phyloP scores from a whole-genome alignment of 2,329 filamentous ascomycete species.

The Penicillium sp. region DNA sequence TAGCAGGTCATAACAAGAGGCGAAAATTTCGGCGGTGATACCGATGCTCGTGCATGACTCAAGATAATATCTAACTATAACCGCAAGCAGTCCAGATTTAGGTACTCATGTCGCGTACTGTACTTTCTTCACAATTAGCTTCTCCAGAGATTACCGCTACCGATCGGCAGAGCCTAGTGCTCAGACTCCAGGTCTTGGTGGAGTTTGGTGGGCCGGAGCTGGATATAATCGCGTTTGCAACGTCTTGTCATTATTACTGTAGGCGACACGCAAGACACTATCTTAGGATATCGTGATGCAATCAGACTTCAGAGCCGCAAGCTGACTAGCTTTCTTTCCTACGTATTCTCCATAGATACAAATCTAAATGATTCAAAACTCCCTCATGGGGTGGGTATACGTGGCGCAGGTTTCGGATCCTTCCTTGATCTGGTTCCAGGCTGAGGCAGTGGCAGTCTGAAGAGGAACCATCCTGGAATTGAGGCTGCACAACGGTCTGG shows the following conservation, averaged over 20 bases:
- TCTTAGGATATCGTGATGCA: too few species aligned
- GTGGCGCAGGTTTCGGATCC: conserved; percentile 3
- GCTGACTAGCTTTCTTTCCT: too few species aligned
- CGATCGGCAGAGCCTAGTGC: conserved; percentile 10
- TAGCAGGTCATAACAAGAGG: not conserved
- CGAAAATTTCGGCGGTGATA: not conserved
- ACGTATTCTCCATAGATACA: too few species aligned
- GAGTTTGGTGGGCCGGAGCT: conserved; percentile 1
- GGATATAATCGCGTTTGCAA: not conserved
- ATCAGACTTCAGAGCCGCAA: too few species aligned
- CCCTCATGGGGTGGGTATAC: too few species aligned
- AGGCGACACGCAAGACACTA: not conserved
- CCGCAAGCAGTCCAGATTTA: too few species aligned
- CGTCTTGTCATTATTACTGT: not conserved
- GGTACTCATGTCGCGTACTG: not conserved
- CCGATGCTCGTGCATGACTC: not conserved
- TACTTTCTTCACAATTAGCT: not conserved
- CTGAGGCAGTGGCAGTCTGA: conserved; percentile 14
- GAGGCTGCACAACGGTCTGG: conserved; percentile 10
- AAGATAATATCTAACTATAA: not conserved
- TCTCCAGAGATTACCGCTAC: not conserved
- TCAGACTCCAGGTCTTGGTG: conserved; percentile 8
- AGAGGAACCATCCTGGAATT: not conserved
- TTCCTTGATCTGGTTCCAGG: conserved; percentile 14
- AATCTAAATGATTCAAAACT: too few species aligned